Evolutionary conservation across 2,329 filamentous ascomycete species (phyloP).

Genomic region (Clarireedia paspali): DNA sequence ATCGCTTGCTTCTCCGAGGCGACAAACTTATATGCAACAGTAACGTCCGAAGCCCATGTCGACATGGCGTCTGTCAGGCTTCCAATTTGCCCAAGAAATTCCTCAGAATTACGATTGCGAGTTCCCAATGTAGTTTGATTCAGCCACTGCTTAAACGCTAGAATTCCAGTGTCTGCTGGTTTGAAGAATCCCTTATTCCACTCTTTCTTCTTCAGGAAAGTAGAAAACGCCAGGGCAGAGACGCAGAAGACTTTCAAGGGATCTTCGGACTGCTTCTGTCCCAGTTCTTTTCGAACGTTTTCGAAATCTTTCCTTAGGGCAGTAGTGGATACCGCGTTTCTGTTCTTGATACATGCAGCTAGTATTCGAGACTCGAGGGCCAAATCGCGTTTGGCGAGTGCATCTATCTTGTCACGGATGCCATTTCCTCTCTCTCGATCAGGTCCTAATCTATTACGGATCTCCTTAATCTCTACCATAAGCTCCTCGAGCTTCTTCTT

Average conservation of each 20-base stretch:
- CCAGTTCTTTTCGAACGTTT: constrained; percentile 7
- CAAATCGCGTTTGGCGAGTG: neutral
- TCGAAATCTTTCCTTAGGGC: constrained; percentile 11
- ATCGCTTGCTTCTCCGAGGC: neutral
- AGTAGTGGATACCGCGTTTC: constrained; percentile 2
- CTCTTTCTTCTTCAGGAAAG: neutral
- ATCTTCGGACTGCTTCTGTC: neutral
- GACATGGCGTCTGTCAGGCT: constrained; percentile 2
- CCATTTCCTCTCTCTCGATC: no score
- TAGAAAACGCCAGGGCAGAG: constrained; percentile 7
- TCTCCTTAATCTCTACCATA: no score
- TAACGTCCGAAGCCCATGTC: constrained; percentile 10
- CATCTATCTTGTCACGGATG: no score
- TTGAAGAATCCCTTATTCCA: constrained; percentile 10
- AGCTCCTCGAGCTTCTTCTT: no score
- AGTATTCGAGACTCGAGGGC: neutral
- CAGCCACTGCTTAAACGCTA: constrained; percentile 11
- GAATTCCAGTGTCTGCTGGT: constrained; percentile 11
- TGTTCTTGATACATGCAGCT: constrained; percentile 11
- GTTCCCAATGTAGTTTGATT: constrained; percentile 9
- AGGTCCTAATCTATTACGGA: no score
- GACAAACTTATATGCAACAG: constrained; percentile 11
- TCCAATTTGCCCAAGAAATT: constrained; percentile 13
- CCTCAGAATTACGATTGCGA: constrained; percentile 6
- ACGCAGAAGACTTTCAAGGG: constrained; percentile 13